Evolutionary conservation across 2,329 filamentous ascomycete species (phyloP).

Genomic region (Tolypocladium pustulatum): DNA sequence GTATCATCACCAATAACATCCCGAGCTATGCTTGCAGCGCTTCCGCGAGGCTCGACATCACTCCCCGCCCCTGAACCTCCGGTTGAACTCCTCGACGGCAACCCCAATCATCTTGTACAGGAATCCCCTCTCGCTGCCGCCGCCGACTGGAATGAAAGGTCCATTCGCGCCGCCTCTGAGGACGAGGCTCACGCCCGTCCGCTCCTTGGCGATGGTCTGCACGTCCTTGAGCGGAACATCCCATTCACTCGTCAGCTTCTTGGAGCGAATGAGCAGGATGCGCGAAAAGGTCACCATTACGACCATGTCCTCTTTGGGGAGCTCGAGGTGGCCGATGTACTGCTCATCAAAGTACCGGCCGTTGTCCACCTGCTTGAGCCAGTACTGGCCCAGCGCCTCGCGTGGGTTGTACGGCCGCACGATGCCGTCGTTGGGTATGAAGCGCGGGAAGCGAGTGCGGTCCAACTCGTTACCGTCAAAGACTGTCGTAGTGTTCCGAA

Average conservation of each 20-base stretch:
- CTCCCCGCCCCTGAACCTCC: conserved; percentile 38
- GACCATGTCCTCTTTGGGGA: conserved; percentile 78
- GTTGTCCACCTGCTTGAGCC: conserved; percentile 97
- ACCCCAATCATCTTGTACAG: conserved; percentile 56
- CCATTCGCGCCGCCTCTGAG: conserved; percentile 86
- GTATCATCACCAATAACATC: background rate
- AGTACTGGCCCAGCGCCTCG: conserved; percentile 93
- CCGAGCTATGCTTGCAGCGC: background rate
- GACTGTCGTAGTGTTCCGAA: conserved; percentile 96
- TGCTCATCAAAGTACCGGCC: conserved; percentile 96
- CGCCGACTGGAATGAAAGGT: conserved; percentile 87
- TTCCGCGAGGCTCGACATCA: conserved; percentile 3
- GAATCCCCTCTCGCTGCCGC: conserved; percentile 62
- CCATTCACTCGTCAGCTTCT: conserved; percentile 84
- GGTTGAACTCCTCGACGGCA: conserved; percentile 58
- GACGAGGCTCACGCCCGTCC: conserved; percentile 83
- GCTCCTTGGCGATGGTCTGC: conserved; percentile 93
- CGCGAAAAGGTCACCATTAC: conserved; percentile 80
- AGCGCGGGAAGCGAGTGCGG: conserved; percentile 84
- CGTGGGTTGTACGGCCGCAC: conserved; percentile 90
- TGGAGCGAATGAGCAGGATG: conserved; percentile 83
- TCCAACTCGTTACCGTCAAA: conserved; percentile 94
- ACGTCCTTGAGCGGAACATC: conserved; percentile 92
- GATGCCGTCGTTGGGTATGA: conserved; percentile 85
- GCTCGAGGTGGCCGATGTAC: conserved; percentile 92